Percentiles rank a stretch among this genome's conserved stretches.
Evolutionary conservation across 176 grass and related monocot species (phyloP).

Genomic region (Saccharum officinarum): DNA sequence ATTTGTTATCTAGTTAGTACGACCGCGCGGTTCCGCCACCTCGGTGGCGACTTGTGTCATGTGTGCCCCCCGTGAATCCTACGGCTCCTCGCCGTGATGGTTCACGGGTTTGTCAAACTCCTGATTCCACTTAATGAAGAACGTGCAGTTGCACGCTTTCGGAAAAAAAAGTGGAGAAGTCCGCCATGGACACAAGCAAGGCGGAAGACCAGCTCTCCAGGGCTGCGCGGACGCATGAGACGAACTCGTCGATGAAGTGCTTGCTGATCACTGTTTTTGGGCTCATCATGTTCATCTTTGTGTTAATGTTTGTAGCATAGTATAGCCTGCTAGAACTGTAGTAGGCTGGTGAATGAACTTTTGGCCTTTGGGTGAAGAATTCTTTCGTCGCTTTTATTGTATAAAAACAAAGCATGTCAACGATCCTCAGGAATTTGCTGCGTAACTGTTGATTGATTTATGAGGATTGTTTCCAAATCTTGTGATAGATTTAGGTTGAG

Average conservation of each 20-base stretch:
- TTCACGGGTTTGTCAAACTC: too few relatives aligned
- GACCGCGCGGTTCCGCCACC: too few relatives aligned
- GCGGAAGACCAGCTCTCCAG: conserved; percentile 28
- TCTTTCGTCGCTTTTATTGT: neutral
- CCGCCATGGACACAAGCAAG: conserved; percentile 38
- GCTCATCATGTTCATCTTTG: conserved; percentile 46
- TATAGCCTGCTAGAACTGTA: neutral
- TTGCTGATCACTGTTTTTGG: conserved; percentile 52
- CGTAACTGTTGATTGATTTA: neutral
- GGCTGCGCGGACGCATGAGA: conserved; percentile 34
- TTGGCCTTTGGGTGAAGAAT: neutral
- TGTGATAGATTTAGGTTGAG: neutral
- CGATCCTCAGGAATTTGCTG: neutral
- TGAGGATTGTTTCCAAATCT: neutral
- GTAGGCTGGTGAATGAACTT: neutral
- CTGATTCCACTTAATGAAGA: too few relatives aligned
- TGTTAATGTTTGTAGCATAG: conserved; percentile 44
- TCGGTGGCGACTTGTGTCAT: too few relatives aligned
- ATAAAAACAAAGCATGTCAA: neutral
- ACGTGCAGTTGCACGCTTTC: too few relatives aligned
- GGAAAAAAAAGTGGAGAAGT: neutral
- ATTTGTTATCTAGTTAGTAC: too few relatives aligned
- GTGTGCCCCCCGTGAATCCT: too few relatives aligned
- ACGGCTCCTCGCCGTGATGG: too few relatives aligned
- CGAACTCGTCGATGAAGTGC: conserved; percentile 51